Evolutionary conservation across 2,329 filamentous ascomycete genomes (phyloP), one percentile per base, ranked within the genome.

Genomic region (Hypocrella siamensis): DNA sequence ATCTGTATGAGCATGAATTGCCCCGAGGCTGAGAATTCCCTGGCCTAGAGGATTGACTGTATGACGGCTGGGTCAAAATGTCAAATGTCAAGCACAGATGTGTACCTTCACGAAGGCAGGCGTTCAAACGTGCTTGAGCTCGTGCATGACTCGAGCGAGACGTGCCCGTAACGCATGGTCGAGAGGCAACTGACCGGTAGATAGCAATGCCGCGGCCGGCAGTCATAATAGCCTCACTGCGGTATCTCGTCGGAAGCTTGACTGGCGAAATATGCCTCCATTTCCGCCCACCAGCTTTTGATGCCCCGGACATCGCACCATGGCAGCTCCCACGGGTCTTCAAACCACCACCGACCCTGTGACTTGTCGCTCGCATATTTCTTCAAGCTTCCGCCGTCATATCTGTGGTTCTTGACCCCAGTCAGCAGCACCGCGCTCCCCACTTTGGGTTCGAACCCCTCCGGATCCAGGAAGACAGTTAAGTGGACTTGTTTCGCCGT

Each of bases 351-450:
- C 10, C 38, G 44, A 4, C 37, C 54, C 1, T 57, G 60, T 3
- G 26, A 12, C 2, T 42, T 40, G 36, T 61, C 58, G 35, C 57
- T 61, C 11, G 49, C 53, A 30, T 61, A 61, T 41, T 61, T 61
- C 40, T 61, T 61, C 31, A 61, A 36, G 19, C 55, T 58, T 0
- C 58, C 58, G 1, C 57, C 58, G 12, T 71, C 67, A 35, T 65
- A 70, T 2, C 57, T 47, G 31, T 73, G 68, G 19, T 72, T 73
- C 49, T 72, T 73, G 2, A 70, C 66, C 0, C 67, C 67, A 0
- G 64, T 53, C 1, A 73, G 47, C 4, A 73, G 39, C 1, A 71
- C 61, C 0, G 60, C 60, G 31, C 57, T 63, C 3, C 67, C 68
- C 0, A 69, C 42, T 0, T 28, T 34, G 0, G 68, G 67, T 1